A percentile compares a stretch with the other conserved stretches of the same genome.
Conservation (phyloP, 768 basidiomycete species). For the Suillus luteus region DNA sequence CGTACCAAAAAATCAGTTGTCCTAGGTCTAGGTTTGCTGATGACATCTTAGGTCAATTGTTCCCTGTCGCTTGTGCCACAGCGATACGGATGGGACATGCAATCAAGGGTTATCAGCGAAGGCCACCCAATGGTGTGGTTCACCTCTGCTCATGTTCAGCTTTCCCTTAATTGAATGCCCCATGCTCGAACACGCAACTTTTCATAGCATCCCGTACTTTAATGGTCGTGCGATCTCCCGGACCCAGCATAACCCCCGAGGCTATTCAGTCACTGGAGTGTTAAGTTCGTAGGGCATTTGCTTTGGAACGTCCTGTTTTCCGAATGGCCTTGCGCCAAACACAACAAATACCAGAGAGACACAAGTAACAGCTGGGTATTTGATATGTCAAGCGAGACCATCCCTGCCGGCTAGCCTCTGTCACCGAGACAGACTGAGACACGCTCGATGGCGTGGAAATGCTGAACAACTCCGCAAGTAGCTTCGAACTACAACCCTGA, state of each 20-base stretch:
- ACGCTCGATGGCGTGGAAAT: neutral
- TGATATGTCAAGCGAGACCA: neutral
- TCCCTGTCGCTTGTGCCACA: neutral
- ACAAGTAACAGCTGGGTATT: neutral
- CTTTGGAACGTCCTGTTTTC: neutral
- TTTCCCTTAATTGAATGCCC: neutral
- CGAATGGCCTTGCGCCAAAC: neutral
- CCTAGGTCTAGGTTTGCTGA: neutral
- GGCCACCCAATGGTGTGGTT: no score
- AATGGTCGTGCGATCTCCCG: neutral
- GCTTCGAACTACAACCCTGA: neutral
- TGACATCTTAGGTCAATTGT: neutral
- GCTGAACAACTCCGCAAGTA: neutral
- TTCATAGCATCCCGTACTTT: neutral
- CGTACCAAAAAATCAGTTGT: neutral
- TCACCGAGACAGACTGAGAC: neutral
- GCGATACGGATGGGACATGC: neutral
- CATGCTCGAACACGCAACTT: neutral
- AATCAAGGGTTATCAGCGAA: neutral
- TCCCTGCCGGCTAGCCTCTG: neutral
- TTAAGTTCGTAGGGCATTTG: neutral
- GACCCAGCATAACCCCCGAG: neutral
- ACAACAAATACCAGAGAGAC: neutral
- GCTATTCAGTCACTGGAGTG: neutral
- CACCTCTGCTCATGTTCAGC: neutral